Percentiles rank a stretch among this genome's conserved stretches.
Conservation (phyloP, 2,329 filamentous ascomycete species). For the Drechslera avenae region DNA sequence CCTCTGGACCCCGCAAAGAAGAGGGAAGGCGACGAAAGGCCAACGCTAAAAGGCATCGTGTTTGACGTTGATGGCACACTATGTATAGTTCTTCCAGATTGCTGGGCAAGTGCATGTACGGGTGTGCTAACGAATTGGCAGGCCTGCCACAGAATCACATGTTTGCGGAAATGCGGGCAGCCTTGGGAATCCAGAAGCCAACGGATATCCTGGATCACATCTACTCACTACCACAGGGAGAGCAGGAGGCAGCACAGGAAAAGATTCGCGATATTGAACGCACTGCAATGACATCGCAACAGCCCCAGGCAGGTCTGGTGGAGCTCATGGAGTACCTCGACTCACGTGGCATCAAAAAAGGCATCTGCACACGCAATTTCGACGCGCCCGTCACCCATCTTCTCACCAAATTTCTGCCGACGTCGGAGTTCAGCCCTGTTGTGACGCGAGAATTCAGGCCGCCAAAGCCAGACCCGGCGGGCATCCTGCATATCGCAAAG, state of each 20-base stretch:
- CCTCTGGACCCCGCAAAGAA: conserved; percentile 51
- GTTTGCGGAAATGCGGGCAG: conserved; percentile 83
- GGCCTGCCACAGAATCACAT: conserved; percentile 94
- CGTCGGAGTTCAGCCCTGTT: conserved; percentile 73
- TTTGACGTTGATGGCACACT: conserved; percentile 97
- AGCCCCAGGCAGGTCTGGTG: conserved; percentile 79
- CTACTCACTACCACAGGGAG: conserved; percentile 68
- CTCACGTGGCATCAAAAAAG: conserved; percentile 69
- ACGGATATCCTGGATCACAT: conserved; percentile 91
- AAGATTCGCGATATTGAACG: conserved; percentile 81
- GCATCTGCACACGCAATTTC: conserved; percentile 94
- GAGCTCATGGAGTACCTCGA: conserved; percentile 84
- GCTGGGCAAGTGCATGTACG: not conserved
- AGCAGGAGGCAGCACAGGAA: conserved; percentile 69
- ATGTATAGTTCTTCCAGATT: conserved; percentile 63
- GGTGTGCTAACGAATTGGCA: conserved; percentile 26
- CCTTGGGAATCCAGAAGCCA: conserved; percentile 70
- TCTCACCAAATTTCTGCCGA: conserved; percentile 73
- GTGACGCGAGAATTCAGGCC: conserved; percentile 82
- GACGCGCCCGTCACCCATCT: conserved; percentile 74
- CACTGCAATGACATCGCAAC: conserved; percentile 76
- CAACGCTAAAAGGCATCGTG: conserved; percentile 64
- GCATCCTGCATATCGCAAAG: conserved; percentile 82
- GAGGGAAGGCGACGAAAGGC: conserved; percentile 43
- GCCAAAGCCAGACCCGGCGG: conserved; percentile 86